phyloP scores from a whole-genome alignment of 352 stramenopile genomes.

The Phytophthora vignae region DNA sequence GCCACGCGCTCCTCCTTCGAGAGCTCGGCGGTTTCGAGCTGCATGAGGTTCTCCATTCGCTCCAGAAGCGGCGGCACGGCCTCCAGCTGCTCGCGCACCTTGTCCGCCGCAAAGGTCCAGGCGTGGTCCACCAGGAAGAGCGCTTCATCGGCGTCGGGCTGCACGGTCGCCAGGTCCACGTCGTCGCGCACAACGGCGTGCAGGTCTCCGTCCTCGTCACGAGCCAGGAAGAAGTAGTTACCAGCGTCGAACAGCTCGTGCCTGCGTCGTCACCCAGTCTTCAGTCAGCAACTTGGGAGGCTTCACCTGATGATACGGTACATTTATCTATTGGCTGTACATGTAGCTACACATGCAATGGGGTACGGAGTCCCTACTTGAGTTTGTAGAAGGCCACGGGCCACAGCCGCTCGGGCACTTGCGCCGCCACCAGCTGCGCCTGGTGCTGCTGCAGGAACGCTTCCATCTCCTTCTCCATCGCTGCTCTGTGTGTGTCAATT shows the following conservation, averaged over 20 bases:
- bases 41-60: constrained; percentile 62
- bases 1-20: constrained; percentile 38
- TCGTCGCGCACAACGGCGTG: constrained; percentile 58
- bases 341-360: too few species aligned
- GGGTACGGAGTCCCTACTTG: constrained; percentile 33
- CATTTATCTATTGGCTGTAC: too few species aligned
- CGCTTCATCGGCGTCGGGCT: constrained; percentile 47
- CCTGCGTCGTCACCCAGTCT: constrained; percentile 30
- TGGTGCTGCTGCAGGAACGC: constrained; percentile 55
- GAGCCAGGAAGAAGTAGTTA: constrained; percentile 55
- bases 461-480: constrained; percentile 52
- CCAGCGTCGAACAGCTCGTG: constrained; percentile 60
- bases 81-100: constrained; percentile 43
- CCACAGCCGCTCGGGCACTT: constrained; percentile 54
- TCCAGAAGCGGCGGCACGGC: constrained; percentile 43
- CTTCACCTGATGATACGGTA: background rate
- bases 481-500: constrained; percentile 3
- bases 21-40: constrained; percentile 29
- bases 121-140: constrained; percentile 66
- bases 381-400: constrained; percentile 60
- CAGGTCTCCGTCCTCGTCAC: constrained; percentile 55
- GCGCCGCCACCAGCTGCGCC: constrained; percentile 47
- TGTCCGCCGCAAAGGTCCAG: constrained; percentile 63
- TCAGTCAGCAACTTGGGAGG: constrained; percentile 7
- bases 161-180: constrained; percentile 43